These are phyloP conservation scores for Candida glaebosa DNA, from an alignment of 805 yeast genomes.

Conservation along the genomic window DNA sequence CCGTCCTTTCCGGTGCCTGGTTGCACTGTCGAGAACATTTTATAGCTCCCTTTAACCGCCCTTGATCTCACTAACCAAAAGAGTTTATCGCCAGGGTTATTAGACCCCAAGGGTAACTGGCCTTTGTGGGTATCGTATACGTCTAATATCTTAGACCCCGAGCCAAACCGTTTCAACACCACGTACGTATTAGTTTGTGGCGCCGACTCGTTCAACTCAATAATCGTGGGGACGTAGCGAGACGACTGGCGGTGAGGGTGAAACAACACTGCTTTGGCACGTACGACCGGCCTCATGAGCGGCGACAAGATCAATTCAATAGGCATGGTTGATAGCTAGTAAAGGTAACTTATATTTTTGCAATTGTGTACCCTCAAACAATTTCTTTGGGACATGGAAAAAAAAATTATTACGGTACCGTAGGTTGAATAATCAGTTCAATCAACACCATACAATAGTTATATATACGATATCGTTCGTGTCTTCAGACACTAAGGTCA, in stretches of 20 bases:
- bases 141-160: slow-evolving; percentile 55
- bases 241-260: slow-evolving; percentile 56
- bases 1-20: slow-evolving; percentile 44
- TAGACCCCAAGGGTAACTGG: slow-evolving; percentile 35
- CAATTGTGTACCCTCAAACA: background rate
- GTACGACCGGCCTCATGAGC: slow-evolving; percentile 55
- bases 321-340: slow-evolving; percentile 40
- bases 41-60: slow-evolving; percentile 65
- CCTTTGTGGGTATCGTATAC: slow-evolving; percentile 47
- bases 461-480: no score
- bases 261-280: slow-evolving; percentile 52
- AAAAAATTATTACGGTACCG: no score
- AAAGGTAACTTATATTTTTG: background rate
- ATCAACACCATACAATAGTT: no score
- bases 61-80: slow-evolving; percentile 60
- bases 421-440: no score
- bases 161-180: slow-evolving; percentile 55
- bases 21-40: slow-evolving; percentile 45
- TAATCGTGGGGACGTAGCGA: slow-evolving; percentile 51
- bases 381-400: background rate
- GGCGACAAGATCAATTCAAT: slow-evolving; percentile 57
- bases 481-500: no score
- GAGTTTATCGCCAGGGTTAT: slow-evolving; percentile 41
- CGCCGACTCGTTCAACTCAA: slow-evolving; percentile 37
- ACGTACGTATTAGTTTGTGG: slow-evolving; percentile 36